Percentiles rank a stretch among this genome's conserved stretches.
phyloP scores from a whole-genome alignment of 129 eudicot species.

The Daucus carota region DNA sequence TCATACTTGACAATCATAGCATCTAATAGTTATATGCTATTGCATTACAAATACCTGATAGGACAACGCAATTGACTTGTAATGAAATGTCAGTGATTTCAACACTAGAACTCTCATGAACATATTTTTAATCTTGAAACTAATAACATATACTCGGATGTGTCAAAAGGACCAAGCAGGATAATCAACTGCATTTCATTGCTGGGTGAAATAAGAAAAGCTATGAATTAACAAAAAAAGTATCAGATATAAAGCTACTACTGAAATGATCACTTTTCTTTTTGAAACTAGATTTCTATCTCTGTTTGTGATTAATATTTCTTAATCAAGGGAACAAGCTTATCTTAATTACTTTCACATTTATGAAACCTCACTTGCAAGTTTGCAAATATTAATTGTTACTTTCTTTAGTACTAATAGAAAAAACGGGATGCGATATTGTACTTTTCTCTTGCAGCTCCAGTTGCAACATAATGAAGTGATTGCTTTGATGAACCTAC shows the following conservation, averaged over 20 bases:
- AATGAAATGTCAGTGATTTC: background rate
- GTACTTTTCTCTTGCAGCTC: slow-evolving; percentile 20
- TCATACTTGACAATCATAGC: background rate
- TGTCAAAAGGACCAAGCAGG: background rate
- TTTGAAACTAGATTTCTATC: background rate
- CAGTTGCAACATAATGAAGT: slow-evolving; percentile 60
- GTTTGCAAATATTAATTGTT: background rate
- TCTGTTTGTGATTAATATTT: background rate
- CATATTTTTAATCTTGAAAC: background rate
- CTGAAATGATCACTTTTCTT: background rate
- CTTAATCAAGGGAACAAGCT: background rate
- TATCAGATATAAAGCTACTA: background rate
- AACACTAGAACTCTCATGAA: background rate
- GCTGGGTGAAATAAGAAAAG: background rate
- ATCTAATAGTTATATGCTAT: background rate
- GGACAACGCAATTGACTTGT: background rate
- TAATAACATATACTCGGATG: background rate
- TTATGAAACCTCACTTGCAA: background rate
- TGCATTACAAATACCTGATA: background rate
- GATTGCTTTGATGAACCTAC: slow-evolving; percentile 50
- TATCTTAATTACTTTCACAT: background rate
- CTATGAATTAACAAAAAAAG: background rate
- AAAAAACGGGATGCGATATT: background rate
- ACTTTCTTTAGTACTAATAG: background rate
- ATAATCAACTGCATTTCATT: background rate